Percentiles rank a stretch among this genome's conserved stretches.
Conservation (phyloP, 78 protist genomes). For the Tieghemostelium lacteum region DNA sequence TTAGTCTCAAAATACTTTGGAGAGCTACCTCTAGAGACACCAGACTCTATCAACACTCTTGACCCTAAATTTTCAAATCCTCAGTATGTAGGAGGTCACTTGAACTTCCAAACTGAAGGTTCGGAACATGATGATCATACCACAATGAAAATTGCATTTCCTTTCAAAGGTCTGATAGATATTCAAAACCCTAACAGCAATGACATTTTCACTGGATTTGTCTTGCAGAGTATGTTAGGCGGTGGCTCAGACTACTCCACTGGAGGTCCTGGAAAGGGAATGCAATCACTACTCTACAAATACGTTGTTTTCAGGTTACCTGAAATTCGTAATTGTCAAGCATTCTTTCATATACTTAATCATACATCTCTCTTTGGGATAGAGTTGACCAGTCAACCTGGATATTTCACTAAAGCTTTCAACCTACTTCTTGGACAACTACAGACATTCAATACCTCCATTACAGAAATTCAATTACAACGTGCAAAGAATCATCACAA, state of each 20-base stretch:
- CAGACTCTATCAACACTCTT: no score
- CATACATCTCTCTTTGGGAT: slow-evolving; percentile 37
- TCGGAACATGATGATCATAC: not conserved
- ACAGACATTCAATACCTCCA: not conserved
- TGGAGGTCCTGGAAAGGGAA: slow-evolving; percentile 85
- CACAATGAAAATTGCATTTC: slow-evolving; percentile 16
- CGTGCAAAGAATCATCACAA: slow-evolving; percentile 69
- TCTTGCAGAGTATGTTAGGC: slow-evolving; percentile 55
- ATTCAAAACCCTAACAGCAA: not conserved
- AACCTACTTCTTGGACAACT: slow-evolving; percentile 4
- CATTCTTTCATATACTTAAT: slow-evolving; percentile 16
- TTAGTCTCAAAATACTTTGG: slow-evolving; percentile 26
- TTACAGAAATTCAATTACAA: not conserved
- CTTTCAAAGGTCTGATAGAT: not conserved
- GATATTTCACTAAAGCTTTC: slow-evolving; percentile 20
- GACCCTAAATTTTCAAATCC: not conserved
- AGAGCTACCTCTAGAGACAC: slow-evolving; percentile 16
- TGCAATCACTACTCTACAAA: slow-evolving; percentile 57
- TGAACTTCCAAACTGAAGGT: not conserved
- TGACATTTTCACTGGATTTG: slow-evolving; percentile 31
- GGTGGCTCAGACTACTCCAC: slow-evolving; percentile 74
- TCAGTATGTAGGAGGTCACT: not conserved
- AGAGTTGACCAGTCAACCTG: not conserved
- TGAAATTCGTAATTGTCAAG: slow-evolving; percentile 7
- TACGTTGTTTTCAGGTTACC: slow-evolving; percentile 11